Evolutionary conservation across 2,329 filamentous ascomycete genomes (phyloP).

Genomic region (Aphanoascus verrucosus): DNA sequence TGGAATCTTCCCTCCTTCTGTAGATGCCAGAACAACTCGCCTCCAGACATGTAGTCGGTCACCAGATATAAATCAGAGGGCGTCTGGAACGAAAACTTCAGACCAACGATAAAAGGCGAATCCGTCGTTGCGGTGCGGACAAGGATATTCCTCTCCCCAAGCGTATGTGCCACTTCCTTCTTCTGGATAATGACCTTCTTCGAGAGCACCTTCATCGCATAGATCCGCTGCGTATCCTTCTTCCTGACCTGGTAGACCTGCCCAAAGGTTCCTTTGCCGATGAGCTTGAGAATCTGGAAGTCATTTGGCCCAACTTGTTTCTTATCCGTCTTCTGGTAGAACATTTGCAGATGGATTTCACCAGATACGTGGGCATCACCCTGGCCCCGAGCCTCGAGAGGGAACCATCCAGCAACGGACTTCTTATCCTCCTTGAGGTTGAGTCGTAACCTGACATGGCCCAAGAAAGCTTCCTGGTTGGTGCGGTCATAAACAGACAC

Average conservation of each 20-base stretch:
- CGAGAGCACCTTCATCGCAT: slow-evolving; percentile 97
- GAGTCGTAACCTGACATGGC: slow-evolving; percentile 74
- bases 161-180: slow-evolving; percentile 95
- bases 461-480: slow-evolving; percentile 79
- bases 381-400: slow-evolving; percentile 65
- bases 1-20: slow-evolving; percentile 95
- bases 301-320: slow-evolving; percentile 90
- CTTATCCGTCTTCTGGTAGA: slow-evolving; percentile 77
- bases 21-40: slow-evolving; percentile 96
- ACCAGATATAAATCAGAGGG: slow-evolving; percentile 95
- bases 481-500: slow-evolving; percentile 86
- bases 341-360: slow-evolving; percentile 77
- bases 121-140: slow-evolving; percentile 92
- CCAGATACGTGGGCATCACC: slow-evolving; percentile 68
- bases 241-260: slow-evolving; percentile 98
- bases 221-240: slow-evolving; percentile 89
- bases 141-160: slow-evolving; percentile 93
- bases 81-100: slow-evolving; percentile 98
- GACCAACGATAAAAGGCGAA: slow-evolving; percentile 91
- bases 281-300: slow-evolving; percentile 90
- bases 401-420: slow-evolving; percentile 74
- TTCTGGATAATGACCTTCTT: slow-evolving; percentile 99
- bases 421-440: slow-evolving; percentile 57
- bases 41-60: slow-evolving; percentile 98
- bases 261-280: slow-evolving; percentile 95